Evolutionary conservation across 768 basidiomycete genomes (phyloP).

Genomic region (Hirschioporus abietinus): DNA sequence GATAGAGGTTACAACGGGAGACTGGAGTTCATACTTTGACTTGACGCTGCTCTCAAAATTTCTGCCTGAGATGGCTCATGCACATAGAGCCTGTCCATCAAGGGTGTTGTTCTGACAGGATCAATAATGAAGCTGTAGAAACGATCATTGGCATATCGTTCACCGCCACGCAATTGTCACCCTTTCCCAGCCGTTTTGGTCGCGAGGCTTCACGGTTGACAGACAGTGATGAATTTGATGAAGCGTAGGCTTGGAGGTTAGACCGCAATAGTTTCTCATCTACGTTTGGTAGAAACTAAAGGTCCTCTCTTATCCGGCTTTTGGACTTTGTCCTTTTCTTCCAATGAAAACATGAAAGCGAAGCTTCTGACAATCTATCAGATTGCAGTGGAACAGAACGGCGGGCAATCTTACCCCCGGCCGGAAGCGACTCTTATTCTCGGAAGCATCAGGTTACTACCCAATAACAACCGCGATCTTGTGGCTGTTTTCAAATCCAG

Average conservation of each 20-base stretch:
- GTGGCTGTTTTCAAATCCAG: not conserved
- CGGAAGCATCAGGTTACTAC: not conserved
- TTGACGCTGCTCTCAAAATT: slow-evolving; percentile 3
- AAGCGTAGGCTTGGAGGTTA: not conserved
- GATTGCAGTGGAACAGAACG: not conserved
- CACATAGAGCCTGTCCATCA: not conserved
- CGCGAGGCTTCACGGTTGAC: not conserved
- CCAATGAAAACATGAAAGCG: not conserved
- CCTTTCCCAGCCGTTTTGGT: slow-evolving; percentile 5
- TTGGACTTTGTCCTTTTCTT: no score
- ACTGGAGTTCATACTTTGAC: no score
- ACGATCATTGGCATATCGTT: not conserved
- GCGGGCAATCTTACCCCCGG: not conserved
- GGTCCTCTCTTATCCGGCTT: no score
- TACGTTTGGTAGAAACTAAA: no score
- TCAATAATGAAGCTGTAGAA: not conserved
- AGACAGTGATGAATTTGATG: not conserved
- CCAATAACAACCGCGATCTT: not conserved
- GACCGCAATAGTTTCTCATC: no score
- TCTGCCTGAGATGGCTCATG: not conserved
- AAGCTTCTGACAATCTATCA: not conserved
- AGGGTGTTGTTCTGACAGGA: not conserved
- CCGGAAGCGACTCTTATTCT: not conserved
- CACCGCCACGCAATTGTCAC: slow-evolving; percentile 4
- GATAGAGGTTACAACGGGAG: no score